Percentiles rank a stretch among this genome's conserved stretches.
phyloP scores from a whole-genome alignment of 129 eudicot genomes.

The Flaveria ramosissima region DNA sequence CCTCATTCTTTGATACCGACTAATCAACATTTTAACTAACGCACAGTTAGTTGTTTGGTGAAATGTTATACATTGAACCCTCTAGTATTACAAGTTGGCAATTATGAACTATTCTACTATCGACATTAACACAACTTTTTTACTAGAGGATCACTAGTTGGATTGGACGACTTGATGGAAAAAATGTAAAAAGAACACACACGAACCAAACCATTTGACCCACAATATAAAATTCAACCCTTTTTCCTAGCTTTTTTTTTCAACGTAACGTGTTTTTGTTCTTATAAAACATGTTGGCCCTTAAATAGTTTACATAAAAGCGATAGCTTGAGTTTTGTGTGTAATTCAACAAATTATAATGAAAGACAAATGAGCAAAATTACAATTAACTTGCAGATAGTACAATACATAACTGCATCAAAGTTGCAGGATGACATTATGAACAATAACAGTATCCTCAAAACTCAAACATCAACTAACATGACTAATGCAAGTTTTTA shows the following conservation, averaged over 20 bases:
- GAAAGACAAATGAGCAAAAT: background rate
- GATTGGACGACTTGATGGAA: too few species aligned
- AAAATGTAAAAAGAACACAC: too few species aligned
- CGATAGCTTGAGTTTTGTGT: background rate
- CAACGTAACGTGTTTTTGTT: background rate
- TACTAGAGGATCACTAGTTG: too few species aligned
- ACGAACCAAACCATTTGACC: background rate
- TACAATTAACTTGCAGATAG: background rate
- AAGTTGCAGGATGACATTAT: slow-evolving; percentile 28
- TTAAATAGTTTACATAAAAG: background rate
- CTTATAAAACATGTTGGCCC: background rate
- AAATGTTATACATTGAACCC: too few species aligned
- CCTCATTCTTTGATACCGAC: too few species aligned
- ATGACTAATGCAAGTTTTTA: slow-evolving; percentile 4
- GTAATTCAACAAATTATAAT: background rate
- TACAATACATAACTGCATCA: slow-evolving; percentile 14
- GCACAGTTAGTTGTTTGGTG: too few species aligned
- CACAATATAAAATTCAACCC: background rate
- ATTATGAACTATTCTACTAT: too few species aligned
- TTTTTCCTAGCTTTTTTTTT: background rate
- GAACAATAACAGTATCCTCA: slow-evolving; percentile 23
- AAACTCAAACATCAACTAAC: slow-evolving; percentile 24
- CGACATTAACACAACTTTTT: too few species aligned
- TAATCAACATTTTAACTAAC: too few species aligned
- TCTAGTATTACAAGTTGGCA: too few species aligned